Percentiles rank a stretch among this genome's conserved stretches.
phyloP scores from a whole-genome alignment of 78 protist species.

The Dictyostelium purpureum region DNA sequence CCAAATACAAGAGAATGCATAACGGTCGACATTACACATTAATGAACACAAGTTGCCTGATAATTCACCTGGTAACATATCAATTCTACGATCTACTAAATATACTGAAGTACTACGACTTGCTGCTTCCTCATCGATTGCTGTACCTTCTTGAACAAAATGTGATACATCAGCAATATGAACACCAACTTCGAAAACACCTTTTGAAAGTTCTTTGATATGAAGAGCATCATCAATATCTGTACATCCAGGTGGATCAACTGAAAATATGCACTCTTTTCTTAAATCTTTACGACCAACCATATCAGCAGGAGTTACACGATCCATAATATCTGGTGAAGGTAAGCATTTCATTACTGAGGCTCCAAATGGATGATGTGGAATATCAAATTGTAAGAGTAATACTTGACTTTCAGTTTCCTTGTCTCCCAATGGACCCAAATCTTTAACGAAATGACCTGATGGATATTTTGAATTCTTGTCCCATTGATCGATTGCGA shows the following conservation, averaged over 20 bases:
- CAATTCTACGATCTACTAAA: conserved; percentile 86
- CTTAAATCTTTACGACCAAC: conserved; percentile 85
- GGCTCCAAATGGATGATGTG: conserved; percentile 81
- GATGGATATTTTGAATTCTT: conserved; percentile 66
- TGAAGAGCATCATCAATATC: conserved; percentile 97
- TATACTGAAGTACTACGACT: conserved; percentile 90
- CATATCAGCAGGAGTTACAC: conserved; percentile 61
- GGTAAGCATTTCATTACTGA: conserved; percentile 81
- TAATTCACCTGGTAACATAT: conserved; percentile 93
- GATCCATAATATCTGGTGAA: conserved; percentile 48
- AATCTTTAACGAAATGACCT: conserved; percentile 86
- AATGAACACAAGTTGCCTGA: conserved; percentile 92
- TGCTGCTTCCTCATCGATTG: conserved; percentile 88
- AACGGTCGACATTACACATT: conserved; percentile 90
- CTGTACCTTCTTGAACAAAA: conserved; percentile 82
- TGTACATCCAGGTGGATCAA: conserved; percentile 95
- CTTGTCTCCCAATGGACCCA: conserved; percentile 85
- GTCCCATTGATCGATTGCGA: conserved; percentile 88
- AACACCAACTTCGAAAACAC: conserved; percentile 90
- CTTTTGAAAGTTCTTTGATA: conserved; percentile 31
- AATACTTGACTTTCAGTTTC: conserved; percentile 79
- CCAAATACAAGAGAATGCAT: conserved; percentile 91
- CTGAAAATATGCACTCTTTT: conserved; percentile 82
- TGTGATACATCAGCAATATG: conserved; percentile 97
- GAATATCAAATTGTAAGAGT: conserved; percentile 71